These are phyloP conservation scores for Daedalea quercina DNA, from an alignment of 768 basidiomycete genomes.

Conservation along the genomic window DNA sequence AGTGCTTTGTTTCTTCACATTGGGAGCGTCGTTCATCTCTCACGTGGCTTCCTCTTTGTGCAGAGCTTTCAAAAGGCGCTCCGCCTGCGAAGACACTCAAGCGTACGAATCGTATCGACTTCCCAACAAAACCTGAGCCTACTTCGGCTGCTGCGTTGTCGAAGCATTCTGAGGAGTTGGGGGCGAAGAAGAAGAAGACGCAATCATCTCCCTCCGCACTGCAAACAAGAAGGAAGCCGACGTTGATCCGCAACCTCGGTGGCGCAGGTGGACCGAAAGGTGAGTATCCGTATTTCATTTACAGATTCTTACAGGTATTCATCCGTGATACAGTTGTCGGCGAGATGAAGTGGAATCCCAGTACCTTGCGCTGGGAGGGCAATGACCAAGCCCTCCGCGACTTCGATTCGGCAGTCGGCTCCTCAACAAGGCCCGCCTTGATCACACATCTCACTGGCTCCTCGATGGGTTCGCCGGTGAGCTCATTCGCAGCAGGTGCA, in stretches of 20 bases:
- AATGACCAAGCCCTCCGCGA: constrained; percentile 89
- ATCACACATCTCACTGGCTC: constrained; percentile 92
- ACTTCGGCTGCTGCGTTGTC: constrained; percentile 1
- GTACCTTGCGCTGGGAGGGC: constrained; percentile 89
- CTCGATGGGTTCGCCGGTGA: constrained; percentile 74
- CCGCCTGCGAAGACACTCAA: constrained; percentile 49
- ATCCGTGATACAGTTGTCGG: constrained; percentile 63
- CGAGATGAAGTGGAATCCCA: constrained; percentile 97
- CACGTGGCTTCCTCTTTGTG: background rate
- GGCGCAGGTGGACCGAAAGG: constrained; percentile 66
- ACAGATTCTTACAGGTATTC: background rate
- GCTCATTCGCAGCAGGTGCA: constrained; percentile 69
- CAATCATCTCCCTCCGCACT: constrained; percentile 36
- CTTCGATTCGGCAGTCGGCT: constrained; percentile 76
- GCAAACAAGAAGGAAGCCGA: constrained; percentile 67
- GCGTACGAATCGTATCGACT: constrained; percentile 50
- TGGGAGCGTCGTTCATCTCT: background rate
- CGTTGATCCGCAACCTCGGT: constrained; percentile 81
- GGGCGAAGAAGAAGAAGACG: constrained; percentile 46
- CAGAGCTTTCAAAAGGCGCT: constrained; percentile 16
- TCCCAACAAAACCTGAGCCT: constrained; percentile 30
- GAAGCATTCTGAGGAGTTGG: constrained; percentile 15
- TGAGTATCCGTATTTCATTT: constrained; percentile 21
- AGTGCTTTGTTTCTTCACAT: constrained; percentile 5
- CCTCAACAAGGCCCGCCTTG: constrained; percentile 87